phyloP scores from a whole-genome alignment of 805 yeast species.

The Zygosaccharomyces pseudorouxii region DNA sequence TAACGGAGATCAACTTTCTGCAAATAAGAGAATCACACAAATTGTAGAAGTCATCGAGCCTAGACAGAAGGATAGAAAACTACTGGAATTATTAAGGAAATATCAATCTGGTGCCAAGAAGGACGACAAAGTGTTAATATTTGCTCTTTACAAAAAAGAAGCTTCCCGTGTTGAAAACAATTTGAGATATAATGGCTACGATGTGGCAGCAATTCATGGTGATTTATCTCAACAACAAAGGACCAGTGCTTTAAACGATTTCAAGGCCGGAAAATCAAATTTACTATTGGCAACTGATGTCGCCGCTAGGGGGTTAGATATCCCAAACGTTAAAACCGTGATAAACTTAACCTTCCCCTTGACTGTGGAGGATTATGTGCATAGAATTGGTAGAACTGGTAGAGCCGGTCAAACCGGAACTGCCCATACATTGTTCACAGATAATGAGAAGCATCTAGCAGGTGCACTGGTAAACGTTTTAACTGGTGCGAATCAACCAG shows the following conservation, averaged over 20 bases:
- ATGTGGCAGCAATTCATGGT: constrained; percentile 93
- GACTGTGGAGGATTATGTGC: constrained; percentile 95
- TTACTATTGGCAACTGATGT: constrained; percentile 94
- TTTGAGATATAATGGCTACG: constrained; percentile 65
- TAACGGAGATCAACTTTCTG: constrained; percentile 87
- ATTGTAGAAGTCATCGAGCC: constrained; percentile 89
- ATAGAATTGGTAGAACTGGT: constrained; percentile 96
- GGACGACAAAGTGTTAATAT: constrained; percentile 81
- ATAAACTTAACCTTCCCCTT: constrained; percentile 94
- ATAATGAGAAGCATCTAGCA: constrained; percentile 91
- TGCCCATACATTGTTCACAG: constrained; percentile 94
- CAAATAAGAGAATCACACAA: constrained; percentile 91
- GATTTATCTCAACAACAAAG: constrained; percentile 91
- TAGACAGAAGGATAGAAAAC: constrained; percentile 68
- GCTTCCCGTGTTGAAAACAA: constrained; percentile 85
- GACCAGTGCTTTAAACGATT: constrained; percentile 76
- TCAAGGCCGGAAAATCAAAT: constrained; percentile 73
- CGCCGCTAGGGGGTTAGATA: constrained; percentile 96
- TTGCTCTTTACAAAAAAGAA: constrained; percentile 94
- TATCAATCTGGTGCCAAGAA: constrained; percentile 63
- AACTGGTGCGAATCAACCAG: constrained; percentile 90
- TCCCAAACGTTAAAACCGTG: constrained; percentile 94
- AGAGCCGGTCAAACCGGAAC: constrained; percentile 94
- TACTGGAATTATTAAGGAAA: constrained; percentile 65
- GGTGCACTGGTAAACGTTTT: constrained; percentile 91